Evolutionary conservation across 768 basidiomycete genomes (phyloP), one percentile per base, ranked within the genome.

Genomic region (Cystobasidium onofrii): DNA sequence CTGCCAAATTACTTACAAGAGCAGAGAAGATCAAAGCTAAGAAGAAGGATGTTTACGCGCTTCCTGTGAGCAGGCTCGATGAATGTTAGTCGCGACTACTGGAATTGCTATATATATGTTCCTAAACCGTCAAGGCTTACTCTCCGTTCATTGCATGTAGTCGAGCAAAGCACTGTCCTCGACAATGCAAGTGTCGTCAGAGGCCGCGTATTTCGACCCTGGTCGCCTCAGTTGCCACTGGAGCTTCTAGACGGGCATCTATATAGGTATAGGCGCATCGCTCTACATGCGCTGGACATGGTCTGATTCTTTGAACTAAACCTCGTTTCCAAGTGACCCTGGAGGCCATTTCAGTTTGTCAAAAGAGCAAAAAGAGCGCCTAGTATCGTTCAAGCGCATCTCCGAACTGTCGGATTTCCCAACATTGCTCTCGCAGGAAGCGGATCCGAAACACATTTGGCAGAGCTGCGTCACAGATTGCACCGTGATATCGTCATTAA

Each of bases 21-120:
- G 72, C 72, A 17, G 72, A 73, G 43, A 73, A 64, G 72, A 62
- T 73, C 17, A 73, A 73, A 65, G 36, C 72, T 7, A 43, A 65
- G 20, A 39, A 52, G 25, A 27, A 31, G 36, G 63, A 73, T 41
- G 61, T 55, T n/a, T 29, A 43, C 13, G 44, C 39, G 9, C 36
- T 23, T 1, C 61, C 41, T 20, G 43, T 33, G 34, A 64, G 63
- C 57, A 13, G 33, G 20, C 41, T 73, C 20, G 41, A 62, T 39
- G 61, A 63, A 34, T 34, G 72, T 62, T 23, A 70, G 72, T 31
- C 33, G 27, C 46, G 64, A 27, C 31, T 3, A 3, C 39, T 66
- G 15, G 25, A 44, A 7, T 25, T 43, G 15, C 23, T 39, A 25
- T 18, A 7, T 4, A 50, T 50, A 9, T 43, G 41, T 43, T 9